Base-by-base conservation (phyloP, 2,329 filamentous ascomycete genomes). In the Fusarium aywerte region DNA sequence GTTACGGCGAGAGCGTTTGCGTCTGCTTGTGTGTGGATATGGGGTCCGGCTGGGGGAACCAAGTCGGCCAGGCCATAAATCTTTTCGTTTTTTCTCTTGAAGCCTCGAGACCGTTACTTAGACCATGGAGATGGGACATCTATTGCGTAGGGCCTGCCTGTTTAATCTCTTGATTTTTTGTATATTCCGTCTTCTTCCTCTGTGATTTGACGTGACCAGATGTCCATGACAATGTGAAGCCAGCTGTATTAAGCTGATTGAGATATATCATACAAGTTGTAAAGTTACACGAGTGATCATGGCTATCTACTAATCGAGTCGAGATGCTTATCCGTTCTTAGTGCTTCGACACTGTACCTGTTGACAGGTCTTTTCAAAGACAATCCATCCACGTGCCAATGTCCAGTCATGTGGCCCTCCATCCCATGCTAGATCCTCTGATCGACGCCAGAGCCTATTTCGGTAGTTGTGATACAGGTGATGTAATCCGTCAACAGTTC, bases 71-170 rank as follows among this genome's bases (percentile, higher is more conserved):
- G 79, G 80, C 81, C 76, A 81, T 82, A 80, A 76, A 82, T 81
- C 76, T 80, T 81, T 78, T 81, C 76, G 72, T 80, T 81, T 80
- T 81, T 81, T 80, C 76, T 77, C 76, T 77, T 70, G 68, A 72
- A 72, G 71, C 73, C 73, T 76, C 69, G 70, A 74, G 72, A 75
- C 68, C 70, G 73, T 74, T 74, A 74, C 65, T 76, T 77, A 76
- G 77, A 78, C 71, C 76, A 77, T 76, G 76, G 74, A 76, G 75
- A 76, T 74, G 74, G 72, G 69, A 73, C 66, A 74, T 73, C 63
- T 75, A 72, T 75, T 73, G 72, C 68, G 70, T 73, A 75, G 72
- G 72, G 72, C 71, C 71, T 74, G 68, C 72, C 68, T 71, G 72
- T 73, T 72, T 73, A 75, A 74, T 75, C 64, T 74, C 63, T 72